Evolutionary conservation across 2,329 filamentous ascomycete genomes (phyloP), one percentile per base, ranked within the genome.

Genomic region (Beauveria sp.): DNA sequence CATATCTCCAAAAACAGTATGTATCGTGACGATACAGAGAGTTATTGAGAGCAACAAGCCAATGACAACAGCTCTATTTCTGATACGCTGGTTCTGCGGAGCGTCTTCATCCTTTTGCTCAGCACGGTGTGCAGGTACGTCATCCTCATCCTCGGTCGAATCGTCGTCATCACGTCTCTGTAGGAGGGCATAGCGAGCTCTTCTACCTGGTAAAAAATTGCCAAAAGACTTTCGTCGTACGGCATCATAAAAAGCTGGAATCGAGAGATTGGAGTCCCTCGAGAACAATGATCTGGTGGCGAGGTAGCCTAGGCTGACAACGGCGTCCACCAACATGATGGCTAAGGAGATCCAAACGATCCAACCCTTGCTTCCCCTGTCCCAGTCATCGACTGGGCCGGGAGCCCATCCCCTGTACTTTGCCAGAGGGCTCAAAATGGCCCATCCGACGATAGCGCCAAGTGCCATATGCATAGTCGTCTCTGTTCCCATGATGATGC

Each of bases 401-500:
- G 92, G 90, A 10, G 95, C 95, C 95, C 95, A 99, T 3, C 90
- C 91, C 67, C 83, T 85, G 62, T 80, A 77, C 73, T 96, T 97
- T 4, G 95, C 93, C 8, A 98, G 74, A 1, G 95, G 95, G 3
- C 93, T 97, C 1, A 99, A 80, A 6, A 98, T 73, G 0, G 87
- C 95, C 95, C 95, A 99, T 28, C 95, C 95, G 10, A 97, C 70
- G 18, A 96, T 73, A 3, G 95, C 93, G 5, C 95, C 95, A 2
- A 98, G 77, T 1, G 96, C 83, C 95, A 99, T 99, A 68, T 98
- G 93, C 58, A 96, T 81, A 3, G 93, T 98, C 0, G 95, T 99
- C 45, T 91, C 88, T 4, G 93, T 90, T 0, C 95, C 95, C 95
- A 99, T 99, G 70, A 99, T 98, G 65, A 99, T 96, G 12, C 95